A percentile compares a stretch with the other conserved stretches of the same genome.
phyloP scores from a whole-genome alignment of 108 stramenopile species.

The Fragilariopsis cylindrus region DNA sequence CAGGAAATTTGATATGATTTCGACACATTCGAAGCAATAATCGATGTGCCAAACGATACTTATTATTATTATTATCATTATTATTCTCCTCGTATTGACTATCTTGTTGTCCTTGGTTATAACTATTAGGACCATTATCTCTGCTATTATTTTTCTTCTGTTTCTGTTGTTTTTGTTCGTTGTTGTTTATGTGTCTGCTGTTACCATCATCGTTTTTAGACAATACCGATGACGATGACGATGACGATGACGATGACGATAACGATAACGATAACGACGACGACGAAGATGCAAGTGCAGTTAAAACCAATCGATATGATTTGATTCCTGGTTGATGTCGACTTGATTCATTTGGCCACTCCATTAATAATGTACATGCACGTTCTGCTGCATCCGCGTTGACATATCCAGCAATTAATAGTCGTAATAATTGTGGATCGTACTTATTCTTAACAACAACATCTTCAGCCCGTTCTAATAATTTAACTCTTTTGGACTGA shows the following conservation, averaged over 20 bases:
- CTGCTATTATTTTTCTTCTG: neutral
- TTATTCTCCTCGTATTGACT: neutral
- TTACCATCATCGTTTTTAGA: neutral
- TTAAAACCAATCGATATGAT: conserved; percentile 19
- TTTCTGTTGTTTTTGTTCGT: neutral
- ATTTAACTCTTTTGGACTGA: conserved; percentile 4
- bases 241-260: neutral
- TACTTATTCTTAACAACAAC: conserved; percentile 13
- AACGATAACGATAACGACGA: too few relatives aligned
- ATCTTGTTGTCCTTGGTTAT: neutral
- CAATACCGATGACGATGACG: neutral
- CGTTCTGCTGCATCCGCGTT: conserved; percentile 11
- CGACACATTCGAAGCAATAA: conserved; percentile 2
- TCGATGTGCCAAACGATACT: conserved; percentile 12
- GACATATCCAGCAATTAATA: conserved; percentile 14
- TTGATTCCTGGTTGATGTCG: conserved; percentile 7
- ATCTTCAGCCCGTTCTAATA: conserved; percentile 20
- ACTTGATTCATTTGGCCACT: conserved; percentile 14
- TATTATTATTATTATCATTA: neutral
- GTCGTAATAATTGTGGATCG: conserved; percentile 10
- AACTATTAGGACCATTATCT: neutral
- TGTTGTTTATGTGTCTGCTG: neutral
- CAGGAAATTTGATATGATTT: conserved; percentile 7
- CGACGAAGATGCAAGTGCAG: neutral
- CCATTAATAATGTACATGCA: conserved; percentile 23